Conservation (phyloP, 306 rosid genomes). For the Casuarina cunninghamiana region DNA sequence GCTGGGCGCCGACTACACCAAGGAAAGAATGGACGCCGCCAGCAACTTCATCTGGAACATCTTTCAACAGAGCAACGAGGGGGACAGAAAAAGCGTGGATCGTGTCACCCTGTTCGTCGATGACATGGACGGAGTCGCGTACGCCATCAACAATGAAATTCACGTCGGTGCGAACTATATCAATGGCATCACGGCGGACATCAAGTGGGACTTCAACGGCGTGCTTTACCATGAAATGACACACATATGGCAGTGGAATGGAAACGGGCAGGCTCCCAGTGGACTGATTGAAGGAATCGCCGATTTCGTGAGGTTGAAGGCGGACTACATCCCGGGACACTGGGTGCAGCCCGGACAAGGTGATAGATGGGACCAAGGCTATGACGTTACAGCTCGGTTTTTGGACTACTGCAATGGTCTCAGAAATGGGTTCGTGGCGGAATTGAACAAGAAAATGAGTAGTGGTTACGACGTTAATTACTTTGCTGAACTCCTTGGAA, state of each 20-base stretch:
- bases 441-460: too few relatives aligned
- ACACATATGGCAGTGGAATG: slow-evolving; percentile 42
- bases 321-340: slow-evolving; percentile 9
- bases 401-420: too few relatives aligned
- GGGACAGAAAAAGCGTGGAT: slow-evolving; percentile 24
- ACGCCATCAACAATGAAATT: slow-evolving; percentile 35
- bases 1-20: too few relatives aligned
- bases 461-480: too few relatives aligned
- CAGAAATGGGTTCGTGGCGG: too few relatives aligned
- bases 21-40: too few relatives aligned
- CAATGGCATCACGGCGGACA: not conserved
- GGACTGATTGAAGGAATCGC: slow-evolving; percentile 43
- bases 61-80: slow-evolving; percentile 20
- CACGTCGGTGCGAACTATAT: slow-evolving; percentile 38
- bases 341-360: slow-evolving; percentile 20
- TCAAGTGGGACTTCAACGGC: slow-evolving; percentile 36
- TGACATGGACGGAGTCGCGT: slow-evolving; percentile 26
- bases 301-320: slow-evolving; percentile 44
- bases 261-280: not conserved
- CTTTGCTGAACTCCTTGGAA: too few relatives aligned
- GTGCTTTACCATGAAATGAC: slow-evolving; percentile 45
- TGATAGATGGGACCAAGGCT: too few relatives aligned
- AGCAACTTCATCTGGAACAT: slow-evolving; percentile 25
- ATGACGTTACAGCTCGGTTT: too few relatives aligned
- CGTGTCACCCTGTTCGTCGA: slow-evolving; percentile 35